Evolutionary conservation across 345 rosid species (phyloP), one percentile per base, ranked within the genome.

Genomic region (Syzygium jambos): DNA sequence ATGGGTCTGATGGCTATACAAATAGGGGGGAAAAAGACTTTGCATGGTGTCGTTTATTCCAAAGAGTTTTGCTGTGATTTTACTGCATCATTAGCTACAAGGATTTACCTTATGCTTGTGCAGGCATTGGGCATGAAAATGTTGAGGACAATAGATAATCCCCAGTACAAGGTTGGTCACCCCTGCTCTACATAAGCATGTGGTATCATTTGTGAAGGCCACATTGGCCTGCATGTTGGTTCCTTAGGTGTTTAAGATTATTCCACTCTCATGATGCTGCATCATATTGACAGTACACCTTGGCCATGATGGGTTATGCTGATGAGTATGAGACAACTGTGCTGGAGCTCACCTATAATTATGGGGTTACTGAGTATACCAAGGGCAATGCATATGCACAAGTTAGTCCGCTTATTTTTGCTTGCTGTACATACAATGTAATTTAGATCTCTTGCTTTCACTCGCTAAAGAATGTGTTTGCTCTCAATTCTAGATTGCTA

Each of bases 361-460:
- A 95, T 91, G 99, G 89, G 11, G 99, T 96, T 88, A 93, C 96
- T 80, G 99, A 96, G 89, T 98, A 98, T 90, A 94, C 97, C 85
- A 98, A 96, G 92, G 99, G 99, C 52, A 93, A 95, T 90, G 99
- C 97, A 49, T 98, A 98, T 90, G 99, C 95, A 53, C 99, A 96
- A 96, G 99, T 95, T 12, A 52, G 86, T 49, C 54, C 86, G 15
- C 12, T 57, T 85, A 19, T 13, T n/a, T 51, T 11, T 22, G 6
- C 7, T 73, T 9, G 80, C 80, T 73, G 80, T 73, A 19, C 11
- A 34, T 34, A 11, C 49, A 9, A 34, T 34, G 27, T 19, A 10
- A 19, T 34, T 34, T 38, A 34, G 49, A 73, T 73, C 25, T 34
- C 80, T 73, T 11, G 49, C 25, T 34, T 73, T 38, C 80, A 9